These are phyloP conservation scores for Psilocybe cubensis DNA, from an alignment of 768 basidiomycete species.

Conservation along the genomic window DNA sequence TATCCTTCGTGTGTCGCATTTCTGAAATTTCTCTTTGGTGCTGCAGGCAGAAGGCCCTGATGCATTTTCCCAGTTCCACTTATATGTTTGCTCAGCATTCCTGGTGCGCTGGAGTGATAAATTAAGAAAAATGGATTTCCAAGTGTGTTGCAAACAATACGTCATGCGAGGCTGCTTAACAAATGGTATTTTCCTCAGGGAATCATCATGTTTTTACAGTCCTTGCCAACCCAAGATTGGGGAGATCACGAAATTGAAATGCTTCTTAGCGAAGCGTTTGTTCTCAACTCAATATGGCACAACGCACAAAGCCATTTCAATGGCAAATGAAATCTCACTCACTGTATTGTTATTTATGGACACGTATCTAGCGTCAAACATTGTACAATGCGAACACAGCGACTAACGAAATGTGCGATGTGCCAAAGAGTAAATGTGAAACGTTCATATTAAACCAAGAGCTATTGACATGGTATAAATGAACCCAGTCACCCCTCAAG, in stretches of 20 bases:
- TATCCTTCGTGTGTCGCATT: neutral
- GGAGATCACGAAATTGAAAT: slow-evolving; percentile 95
- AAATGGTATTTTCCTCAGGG: slow-evolving; percentile 56
- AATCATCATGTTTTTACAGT: slow-evolving; percentile 98
- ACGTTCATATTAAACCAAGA: neutral
- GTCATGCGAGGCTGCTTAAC: neutral
- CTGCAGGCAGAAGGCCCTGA: slow-evolving; percentile 92
- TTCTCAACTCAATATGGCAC: slow-evolving; percentile 91
- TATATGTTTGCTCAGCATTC: slow-evolving; percentile 98
- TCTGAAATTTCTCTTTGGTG: neutral
- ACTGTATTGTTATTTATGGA: slow-evolving; percentile 20
- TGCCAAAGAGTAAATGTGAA: too few relatives aligned
- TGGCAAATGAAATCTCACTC: slow-evolving; percentile 42
- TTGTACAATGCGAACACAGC: neutral
- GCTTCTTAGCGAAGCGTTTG: slow-evolving; percentile 94
- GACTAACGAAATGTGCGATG: too few relatives aligned
- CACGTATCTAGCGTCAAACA: slow-evolving; percentile 9
- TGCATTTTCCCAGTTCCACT: slow-evolving; percentile 97
- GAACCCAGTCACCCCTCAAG: neutral
- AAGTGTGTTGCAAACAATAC: slow-evolving; percentile 53
- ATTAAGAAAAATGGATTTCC: slow-evolving; percentile 96
- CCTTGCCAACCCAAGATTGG: slow-evolving; percentile 91
- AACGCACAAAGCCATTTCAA: slow-evolving; percentile 89
- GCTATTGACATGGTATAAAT: neutral
- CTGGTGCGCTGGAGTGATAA: slow-evolving; percentile 95